These are phyloP conservation scores for Huntiella decipiens DNA, from an alignment of 2,329 filamentous ascomycete genomes.

Conservation along the genomic window DNA sequence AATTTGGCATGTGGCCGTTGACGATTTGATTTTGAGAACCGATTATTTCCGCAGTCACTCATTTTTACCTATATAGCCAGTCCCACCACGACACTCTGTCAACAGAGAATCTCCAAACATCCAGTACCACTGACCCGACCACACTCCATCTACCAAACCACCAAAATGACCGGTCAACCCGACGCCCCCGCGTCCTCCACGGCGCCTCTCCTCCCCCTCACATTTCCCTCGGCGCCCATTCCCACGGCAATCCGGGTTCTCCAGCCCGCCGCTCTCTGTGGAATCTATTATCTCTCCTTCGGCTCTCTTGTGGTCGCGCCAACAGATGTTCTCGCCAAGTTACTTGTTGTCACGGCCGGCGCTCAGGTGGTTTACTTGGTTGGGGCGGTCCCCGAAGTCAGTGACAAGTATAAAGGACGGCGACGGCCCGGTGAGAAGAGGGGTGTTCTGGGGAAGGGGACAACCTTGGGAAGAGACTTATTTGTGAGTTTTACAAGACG, in stretches of 20 bases:
- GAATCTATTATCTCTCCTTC: constrained; percentile 45
- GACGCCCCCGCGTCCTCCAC: not conserved
- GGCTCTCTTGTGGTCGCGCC: constrained; percentile 50
- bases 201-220: not conserved
- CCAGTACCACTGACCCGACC: too few species aligned
- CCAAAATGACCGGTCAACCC: not conserved
- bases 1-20: too few species aligned
- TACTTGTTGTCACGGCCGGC: constrained; percentile 41
- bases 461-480: constrained; percentile 22
- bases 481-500: constrained; percentile 23
- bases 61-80: too few species aligned
- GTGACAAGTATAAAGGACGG: constrained; percentile 20
- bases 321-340: constrained; percentile 38
- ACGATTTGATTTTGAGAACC: too few species aligned
- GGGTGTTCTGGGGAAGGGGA: constrained; percentile 24
- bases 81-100: too few species aligned
- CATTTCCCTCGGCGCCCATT: not conserved
- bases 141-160: too few species aligned
- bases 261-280: constrained; percentile 49
- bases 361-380: constrained; percentile 47
- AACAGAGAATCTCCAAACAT: too few species aligned
- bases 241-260: not conserved
- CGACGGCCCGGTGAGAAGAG: not conserved
- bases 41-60: too few species aligned
- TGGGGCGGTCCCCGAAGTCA: constrained; percentile 43